These are phyloP conservation scores for Daldinia concentrica DNA, from an alignment of 495 filamentous ascomycete genomes.

Conservation along the genomic window DNA sequence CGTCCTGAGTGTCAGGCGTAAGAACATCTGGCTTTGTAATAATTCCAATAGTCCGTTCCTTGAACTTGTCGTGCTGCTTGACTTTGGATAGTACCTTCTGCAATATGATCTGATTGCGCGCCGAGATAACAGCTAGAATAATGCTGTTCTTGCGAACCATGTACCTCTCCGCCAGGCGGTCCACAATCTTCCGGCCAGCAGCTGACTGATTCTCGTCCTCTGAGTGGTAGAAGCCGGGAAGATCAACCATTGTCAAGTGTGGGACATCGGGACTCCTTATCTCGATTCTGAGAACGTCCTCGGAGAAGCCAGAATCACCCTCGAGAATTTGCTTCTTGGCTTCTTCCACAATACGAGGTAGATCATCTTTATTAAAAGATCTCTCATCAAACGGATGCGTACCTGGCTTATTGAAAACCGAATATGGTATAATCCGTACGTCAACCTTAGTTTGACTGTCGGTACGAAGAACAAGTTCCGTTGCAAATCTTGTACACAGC, in stretches of 20 bases:
- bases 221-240: slow-evolving; percentile 68
- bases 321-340: slow-evolving; percentile 52
- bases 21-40: slow-evolving; percentile 68
- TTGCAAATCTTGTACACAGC: slow-evolving; percentile 74
- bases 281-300: slow-evolving; percentile 71
- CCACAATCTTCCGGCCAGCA: slow-evolving; percentile 58
- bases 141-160: slow-evolving; percentile 66
- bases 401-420: slow-evolving; percentile 39
- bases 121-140: slow-evolving; percentile 66
- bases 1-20: slow-evolving; percentile 47
- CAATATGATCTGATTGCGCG: slow-evolving; percentile 59
- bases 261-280: slow-evolving; percentile 66
- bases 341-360: slow-evolving; percentile 57
- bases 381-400: slow-evolving; percentile 44
- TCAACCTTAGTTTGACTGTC: slow-evolving; percentile 29
- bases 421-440: slow-evolving; percentile 44
- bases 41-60: slow-evolving; percentile 65
- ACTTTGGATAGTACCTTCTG: slow-evolving; percentile 59
- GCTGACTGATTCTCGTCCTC: slow-evolving; percentile 54
- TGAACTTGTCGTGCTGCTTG: slow-evolving; percentile 54
- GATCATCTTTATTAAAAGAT: slow-evolving; percentile 45
- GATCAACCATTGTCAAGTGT: slow-evolving; percentile 73
- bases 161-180: slow-evolving; percentile 64
- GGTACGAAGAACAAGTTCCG: slow-evolving; percentile 65
- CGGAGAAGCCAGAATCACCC: slow-evolving; percentile 54